These are phyloP conservation scores for Exophiala calicioides DNA, from an alignment of 2,329 filamentous ascomycete genomes.

Conservation along the genomic window DNA sequence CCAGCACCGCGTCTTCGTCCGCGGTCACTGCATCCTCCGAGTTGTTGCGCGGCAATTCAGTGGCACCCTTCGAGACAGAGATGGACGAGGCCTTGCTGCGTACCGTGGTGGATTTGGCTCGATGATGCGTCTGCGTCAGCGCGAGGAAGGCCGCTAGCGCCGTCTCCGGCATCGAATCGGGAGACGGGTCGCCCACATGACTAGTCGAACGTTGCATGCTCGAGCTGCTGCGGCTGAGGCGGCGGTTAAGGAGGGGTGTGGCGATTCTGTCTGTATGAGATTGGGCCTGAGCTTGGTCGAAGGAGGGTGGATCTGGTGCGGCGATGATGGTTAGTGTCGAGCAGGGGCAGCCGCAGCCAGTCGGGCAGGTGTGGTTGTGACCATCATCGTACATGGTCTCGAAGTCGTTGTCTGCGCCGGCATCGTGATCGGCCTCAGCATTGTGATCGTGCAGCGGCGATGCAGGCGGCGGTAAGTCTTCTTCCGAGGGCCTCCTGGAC, in stretches of 20 bases:
- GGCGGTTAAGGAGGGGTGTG: constrained; percentile 5
- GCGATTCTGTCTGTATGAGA: constrained; percentile 3
- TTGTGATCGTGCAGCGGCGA: constrained; percentile 9
- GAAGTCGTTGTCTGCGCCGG: constrained; percentile 25
- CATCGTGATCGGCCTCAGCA: constrained; percentile 3
- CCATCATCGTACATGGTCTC: constrained; percentile 5
- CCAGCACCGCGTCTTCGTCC: too few relatives aligned
- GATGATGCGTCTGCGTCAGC: constrained; percentile 24
- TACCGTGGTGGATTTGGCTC: constrained; percentile 21
- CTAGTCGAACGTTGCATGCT: constrained; percentile 17
- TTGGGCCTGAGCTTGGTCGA: neutral
- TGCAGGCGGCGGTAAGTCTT: constrained; percentile 24
- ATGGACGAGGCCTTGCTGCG: too few relatives aligned
- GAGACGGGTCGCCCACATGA: constrained; percentile 6
- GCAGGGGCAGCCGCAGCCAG: constrained; percentile 52
- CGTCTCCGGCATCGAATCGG: constrained; percentile 12
- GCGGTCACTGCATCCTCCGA: too few relatives aligned
- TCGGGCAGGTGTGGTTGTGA: constrained; percentile 39
- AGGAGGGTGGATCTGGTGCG: constrained; percentile 35
- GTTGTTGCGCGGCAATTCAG: too few relatives aligned
- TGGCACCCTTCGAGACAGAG: too few relatives aligned
- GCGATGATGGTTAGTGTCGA: constrained; percentile 40
- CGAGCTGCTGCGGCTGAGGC: constrained; percentile 4
- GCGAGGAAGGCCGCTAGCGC: constrained; percentile 27
- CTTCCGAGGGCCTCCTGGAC: constrained; percentile 21